Evolutionary conservation across 768 basidiomycete genomes (phyloP).

Genomic region (Tephrocybe rancida): DNA sequence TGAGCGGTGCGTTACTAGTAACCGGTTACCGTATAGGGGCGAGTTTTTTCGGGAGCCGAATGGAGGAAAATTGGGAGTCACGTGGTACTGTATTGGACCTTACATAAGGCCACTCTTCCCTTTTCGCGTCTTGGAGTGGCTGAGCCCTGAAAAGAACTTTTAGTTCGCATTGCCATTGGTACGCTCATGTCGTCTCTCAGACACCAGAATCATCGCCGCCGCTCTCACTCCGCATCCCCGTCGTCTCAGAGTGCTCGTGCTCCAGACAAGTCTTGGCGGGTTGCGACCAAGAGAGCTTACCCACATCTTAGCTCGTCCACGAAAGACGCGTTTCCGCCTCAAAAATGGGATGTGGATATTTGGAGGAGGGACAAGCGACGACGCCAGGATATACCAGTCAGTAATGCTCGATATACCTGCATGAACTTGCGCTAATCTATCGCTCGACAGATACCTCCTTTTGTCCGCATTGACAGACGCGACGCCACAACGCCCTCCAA

Average conservation of each 20-base stretch:
- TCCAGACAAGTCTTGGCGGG: constrained; percentile 39
- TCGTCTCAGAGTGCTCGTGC: constrained; percentile 37
- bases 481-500: constrained; percentile 16
- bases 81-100: constrained; percentile 5
- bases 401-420: constrained; percentile 20
- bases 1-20: no score
- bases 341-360: constrained; percentile 54
- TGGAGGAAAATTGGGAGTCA: background rate
- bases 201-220: constrained; percentile 41
- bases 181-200: constrained; percentile 34
- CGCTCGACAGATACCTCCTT: constrained; percentile 19
- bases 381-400: constrained; percentile 49
- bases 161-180: background rate
- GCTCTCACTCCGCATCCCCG: constrained; percentile 55
- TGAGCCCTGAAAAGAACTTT: background rate
- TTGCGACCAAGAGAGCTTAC: constrained; percentile 51
- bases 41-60: no score
- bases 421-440: constrained; percentile 3
- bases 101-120: constrained; percentile 8
- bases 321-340: constrained; percentile 30
- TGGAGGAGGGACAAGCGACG: constrained; percentile 59
- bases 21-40: no score
- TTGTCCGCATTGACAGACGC: constrained; percentile 10
- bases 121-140: constrained; percentile 4
- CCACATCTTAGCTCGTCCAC: constrained; percentile 38